These are phyloP conservation scores for Bipolaris oryzae DNA, from an alignment of 2,329 filamentous ascomycete genomes.

Conservation along the genomic window DNA sequence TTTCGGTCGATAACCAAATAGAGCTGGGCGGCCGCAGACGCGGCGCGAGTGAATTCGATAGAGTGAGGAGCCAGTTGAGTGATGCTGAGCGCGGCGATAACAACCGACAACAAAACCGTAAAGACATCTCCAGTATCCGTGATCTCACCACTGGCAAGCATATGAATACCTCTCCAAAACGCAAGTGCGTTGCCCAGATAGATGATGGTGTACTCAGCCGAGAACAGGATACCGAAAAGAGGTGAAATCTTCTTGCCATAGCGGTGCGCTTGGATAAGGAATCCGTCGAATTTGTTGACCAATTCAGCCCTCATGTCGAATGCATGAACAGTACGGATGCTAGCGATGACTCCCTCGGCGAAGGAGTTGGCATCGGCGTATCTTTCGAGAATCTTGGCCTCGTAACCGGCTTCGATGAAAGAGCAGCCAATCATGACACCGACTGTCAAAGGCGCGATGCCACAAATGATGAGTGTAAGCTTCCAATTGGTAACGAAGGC, in stretches of 20 bases:
- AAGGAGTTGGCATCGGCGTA: constrained; percentile 11
- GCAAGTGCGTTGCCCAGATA: constrained; percentile 69
- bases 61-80: constrained; percentile 16
- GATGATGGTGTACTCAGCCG: constrained; percentile 68
- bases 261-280: constrained; percentile 56
- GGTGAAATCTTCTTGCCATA: constrained; percentile 63
- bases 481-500: constrained; percentile 92
- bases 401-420: constrained; percentile 18
- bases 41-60: constrained; percentile 20
- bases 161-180: constrained; percentile 65
- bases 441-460: background rate
- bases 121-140: constrained; percentile 71
- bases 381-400: constrained; percentile 6
- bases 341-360: constrained; percentile 17
- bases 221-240: constrained; percentile 61
- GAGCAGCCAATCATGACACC: constrained; percentile 42
- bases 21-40: constrained; percentile 21
- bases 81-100: constrained; percentile 73
- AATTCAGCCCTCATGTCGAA: constrained; percentile 64
- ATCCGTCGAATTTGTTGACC: constrained; percentile 62
- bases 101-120: constrained; percentile 76
- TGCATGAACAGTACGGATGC: constrained; percentile 57
- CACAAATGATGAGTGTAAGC: constrained; percentile 72
- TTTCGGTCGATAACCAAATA: constrained; percentile 20
- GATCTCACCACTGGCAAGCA: constrained; percentile 23